A percentile compares a stretch with the other conserved stretches of the same genome.
These are phyloP conservation scores for Wallacemonas rigidus DNA, from an alignment of 208 protist genomes.

Conservation along the genomic window DNA sequence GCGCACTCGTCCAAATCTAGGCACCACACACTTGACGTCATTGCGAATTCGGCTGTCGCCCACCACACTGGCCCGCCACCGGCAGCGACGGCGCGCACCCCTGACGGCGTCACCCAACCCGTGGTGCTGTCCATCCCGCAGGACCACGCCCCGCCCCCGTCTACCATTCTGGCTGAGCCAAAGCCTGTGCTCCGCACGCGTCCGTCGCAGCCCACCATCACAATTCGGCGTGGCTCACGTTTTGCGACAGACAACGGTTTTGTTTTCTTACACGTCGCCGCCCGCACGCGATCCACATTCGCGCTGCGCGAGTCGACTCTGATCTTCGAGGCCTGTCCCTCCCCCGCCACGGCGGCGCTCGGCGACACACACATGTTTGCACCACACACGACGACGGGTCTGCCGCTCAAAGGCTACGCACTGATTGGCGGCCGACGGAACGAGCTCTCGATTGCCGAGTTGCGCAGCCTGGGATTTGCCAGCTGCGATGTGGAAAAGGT, in stretches of 20 bases:
- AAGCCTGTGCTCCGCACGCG: background rate
- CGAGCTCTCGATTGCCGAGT: constrained; percentile 33
- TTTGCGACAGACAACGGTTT: constrained; percentile 17
- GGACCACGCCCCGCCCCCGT: background rate
- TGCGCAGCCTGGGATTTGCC: constrained; percentile 26
- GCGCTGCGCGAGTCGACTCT: background rate
- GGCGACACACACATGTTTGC: constrained; percentile 10
- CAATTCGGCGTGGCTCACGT: constrained; percentile 23
- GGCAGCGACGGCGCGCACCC: background rate
- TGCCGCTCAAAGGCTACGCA: constrained; percentile 16
- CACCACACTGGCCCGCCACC: background rate
- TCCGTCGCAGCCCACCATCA: constrained; percentile 9
- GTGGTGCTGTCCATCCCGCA: background rate
- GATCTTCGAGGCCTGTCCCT: constrained; percentile 17
- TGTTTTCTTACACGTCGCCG: constrained; percentile 21
- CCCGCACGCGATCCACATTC: background rate
- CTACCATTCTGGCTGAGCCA: background rate
- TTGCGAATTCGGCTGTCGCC: background rate
- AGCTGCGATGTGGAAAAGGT: constrained; percentile 32
- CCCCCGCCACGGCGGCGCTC: background rate
- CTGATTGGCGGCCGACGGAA: background rate
- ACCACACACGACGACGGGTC: background rate
- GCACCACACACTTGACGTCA: background rate
- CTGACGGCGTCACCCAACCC: background rate
- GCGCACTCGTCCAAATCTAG: background rate